These are phyloP conservation scores for Crinitomyces ghanaensis DNA, from an alignment of 805 yeast species.

Conservation along the genomic window DNA sequence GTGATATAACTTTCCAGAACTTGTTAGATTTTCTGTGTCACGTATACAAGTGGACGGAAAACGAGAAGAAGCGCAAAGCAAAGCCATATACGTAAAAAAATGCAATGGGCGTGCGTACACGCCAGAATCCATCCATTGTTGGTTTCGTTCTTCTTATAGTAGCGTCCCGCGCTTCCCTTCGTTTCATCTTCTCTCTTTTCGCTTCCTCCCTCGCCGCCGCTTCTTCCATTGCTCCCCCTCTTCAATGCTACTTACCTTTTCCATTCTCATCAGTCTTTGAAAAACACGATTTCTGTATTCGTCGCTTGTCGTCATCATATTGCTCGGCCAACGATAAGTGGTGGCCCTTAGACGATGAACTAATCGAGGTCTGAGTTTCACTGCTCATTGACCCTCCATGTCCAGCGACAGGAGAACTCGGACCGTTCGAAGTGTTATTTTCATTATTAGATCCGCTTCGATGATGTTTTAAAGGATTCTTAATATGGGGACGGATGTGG, in stretches of 20 bases:
- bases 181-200: no score
- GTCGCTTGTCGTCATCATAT: conserved; percentile 43
- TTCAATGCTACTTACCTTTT: conserved; percentile 25
- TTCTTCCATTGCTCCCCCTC: not conserved
- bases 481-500: no score
- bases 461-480: no score
- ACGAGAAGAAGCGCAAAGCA: not conserved
- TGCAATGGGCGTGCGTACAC: no score
- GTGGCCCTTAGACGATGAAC: no score
- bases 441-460: no score
- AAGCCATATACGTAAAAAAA: not conserved
- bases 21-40: conserved; percentile 14
- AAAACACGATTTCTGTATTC: conserved; percentile 40
- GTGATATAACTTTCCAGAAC: conserved; percentile 52
- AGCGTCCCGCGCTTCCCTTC: no score
- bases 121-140: conserved; percentile 1
- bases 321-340: conserved; percentile 45
- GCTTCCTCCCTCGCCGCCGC: no score
- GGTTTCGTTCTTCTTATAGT: not conserved
- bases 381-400: no score
- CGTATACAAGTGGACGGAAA: not conserved
- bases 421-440: no score
- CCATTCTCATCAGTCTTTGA: conserved; percentile 29
- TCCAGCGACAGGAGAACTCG: no score
- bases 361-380: no score